Percentiles rank a stretch among this genome's conserved stretches.
These are phyloP conservation scores for Pouteria glomerata DNA, from an alignment of 148 eudicot species.

Conservation along the genomic window DNA sequence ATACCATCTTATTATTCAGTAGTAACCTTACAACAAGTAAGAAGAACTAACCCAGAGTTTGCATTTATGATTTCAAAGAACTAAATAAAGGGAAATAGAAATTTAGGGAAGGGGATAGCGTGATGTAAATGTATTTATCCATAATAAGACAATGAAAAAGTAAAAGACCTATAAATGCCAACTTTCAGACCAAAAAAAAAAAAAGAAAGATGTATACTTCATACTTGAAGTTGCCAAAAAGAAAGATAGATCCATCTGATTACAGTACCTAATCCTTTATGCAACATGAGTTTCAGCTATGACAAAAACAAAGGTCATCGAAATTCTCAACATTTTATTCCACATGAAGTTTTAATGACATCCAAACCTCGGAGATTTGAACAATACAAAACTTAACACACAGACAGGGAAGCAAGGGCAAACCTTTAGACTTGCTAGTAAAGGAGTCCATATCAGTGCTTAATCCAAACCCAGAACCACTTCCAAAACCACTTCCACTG, in stretches of 20 bases:
- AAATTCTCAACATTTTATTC: not conserved
- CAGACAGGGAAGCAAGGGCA: constrained; percentile 11
- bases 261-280: not conserved
- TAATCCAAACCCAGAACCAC: constrained; percentile 72
- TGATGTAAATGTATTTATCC: too few relatives aligned
- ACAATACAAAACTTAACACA: not conserved
- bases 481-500: constrained; percentile 60
- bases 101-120: not conserved
- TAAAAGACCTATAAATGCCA: not conserved
- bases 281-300: not conserved
- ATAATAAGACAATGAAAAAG: too few relatives aligned
- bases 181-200: not conserved
- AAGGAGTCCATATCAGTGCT: constrained; percentile 58
- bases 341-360: not conserved
- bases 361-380: not conserved
- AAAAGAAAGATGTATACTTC: not conserved
- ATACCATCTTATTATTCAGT: not conserved
- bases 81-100: too few relatives aligned
- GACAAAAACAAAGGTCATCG: not conserved
- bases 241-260: not conserved
- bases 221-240: not conserved
- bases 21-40: not conserved
- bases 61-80: not conserved
- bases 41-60: not conserved
- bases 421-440: constrained; percentile 77